These are phyloP conservation scores for Coniella vitis DNA, from an alignment of 2,329 filamentous ascomycete species.

Conservation along the genomic window DNA sequence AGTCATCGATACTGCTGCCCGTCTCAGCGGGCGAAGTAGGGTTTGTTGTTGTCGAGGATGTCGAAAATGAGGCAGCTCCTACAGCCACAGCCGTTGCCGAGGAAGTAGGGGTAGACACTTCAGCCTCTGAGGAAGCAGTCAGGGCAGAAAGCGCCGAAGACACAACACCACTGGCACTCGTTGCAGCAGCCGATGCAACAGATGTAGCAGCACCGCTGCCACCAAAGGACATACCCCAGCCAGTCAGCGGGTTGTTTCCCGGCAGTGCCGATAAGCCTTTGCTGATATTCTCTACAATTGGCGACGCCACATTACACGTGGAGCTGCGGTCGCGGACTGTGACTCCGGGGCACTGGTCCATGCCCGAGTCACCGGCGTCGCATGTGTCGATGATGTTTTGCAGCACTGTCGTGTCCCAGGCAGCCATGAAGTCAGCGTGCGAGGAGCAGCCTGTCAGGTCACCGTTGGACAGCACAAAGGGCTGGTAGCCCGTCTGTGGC, in stretches of 20 bases:
- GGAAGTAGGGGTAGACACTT: too few relatives aligned
- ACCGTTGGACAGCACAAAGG: slow-evolving; percentile 63
- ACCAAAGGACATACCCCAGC: slow-evolving; percentile 38
- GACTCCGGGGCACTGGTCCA: slow-evolving; percentile 57
- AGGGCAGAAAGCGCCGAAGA: too few relatives aligned
- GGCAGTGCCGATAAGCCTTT: slow-evolving; percentile 43
- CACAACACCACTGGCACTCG: not conserved
- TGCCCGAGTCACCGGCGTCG: slow-evolving; percentile 49
- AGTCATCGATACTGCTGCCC: not conserved
- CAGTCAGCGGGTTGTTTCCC: slow-evolving; percentile 47
- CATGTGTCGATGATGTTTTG: slow-evolving; percentile 63
- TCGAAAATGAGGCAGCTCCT: too few relatives aligned
- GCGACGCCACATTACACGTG: slow-evolving; percentile 44
- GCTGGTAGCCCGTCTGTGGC: slow-evolving; percentile 47
- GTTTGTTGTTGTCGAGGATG: too few relatives aligned
- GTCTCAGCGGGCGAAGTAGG: too few relatives aligned
- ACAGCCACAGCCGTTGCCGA: too few relatives aligned
- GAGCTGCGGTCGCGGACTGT: slow-evolving; percentile 40
- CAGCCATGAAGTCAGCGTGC: slow-evolving; percentile 68
- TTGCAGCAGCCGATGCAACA: not conserved
- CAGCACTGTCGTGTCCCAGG: slow-evolving; percentile 60
- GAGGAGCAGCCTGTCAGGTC: slow-evolving; percentile 64
- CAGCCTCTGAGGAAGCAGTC: too few relatives aligned
- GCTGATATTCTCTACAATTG: slow-evolving; percentile 37
- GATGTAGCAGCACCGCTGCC: slow-evolving; percentile 9